A percentile compares a stretch with the other conserved stretches of the same genome.
Conservation (phyloP, 352 stramenopile genomes). For the Lagenidium sp. region DNA sequence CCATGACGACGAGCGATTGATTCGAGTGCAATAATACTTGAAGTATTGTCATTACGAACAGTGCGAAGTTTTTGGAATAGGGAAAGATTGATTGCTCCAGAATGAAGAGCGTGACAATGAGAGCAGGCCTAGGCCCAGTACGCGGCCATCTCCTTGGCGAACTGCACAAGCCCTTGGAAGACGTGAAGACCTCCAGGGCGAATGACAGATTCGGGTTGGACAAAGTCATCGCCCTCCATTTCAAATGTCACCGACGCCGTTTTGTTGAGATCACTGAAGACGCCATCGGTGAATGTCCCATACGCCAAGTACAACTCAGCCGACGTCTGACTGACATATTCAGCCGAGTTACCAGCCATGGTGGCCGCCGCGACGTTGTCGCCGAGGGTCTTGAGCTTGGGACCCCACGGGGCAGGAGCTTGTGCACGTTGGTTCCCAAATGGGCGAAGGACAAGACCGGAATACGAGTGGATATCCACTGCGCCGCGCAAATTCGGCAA, state of each 20-base stretch:
- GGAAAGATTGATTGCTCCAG: too few species aligned
- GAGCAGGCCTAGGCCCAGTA: too few species aligned
- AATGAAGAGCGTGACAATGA: too few species aligned
- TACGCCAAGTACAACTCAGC: slow-evolving; percentile 11
- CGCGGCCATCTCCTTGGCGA: neutral
- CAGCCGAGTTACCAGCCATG: neutral
- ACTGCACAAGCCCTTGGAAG: slow-evolving; percentile 6
- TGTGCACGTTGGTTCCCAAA: slow-evolving; percentile 1
- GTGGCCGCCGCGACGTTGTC: slow-evolving; percentile 5
- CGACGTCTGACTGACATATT: slow-evolving; percentile 3
- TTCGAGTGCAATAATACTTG: too few species aligned
- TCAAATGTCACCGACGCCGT: slow-evolving; percentile 9
- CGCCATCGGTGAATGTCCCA: slow-evolving; percentile 10
- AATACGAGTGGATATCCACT: slow-evolving; percentile 14
- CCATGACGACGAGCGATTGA: too few species aligned
- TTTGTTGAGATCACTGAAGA: slow-evolving; percentile 13
- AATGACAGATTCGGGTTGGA: neutral
- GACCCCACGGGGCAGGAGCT: slow-evolving; percentile 3
- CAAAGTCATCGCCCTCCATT: slow-evolving; percentile 10
- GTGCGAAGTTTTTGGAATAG: too few species aligned
- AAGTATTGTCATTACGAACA: too few species aligned
- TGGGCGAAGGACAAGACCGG: slow-evolving; percentile 6
- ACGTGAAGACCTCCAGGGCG: slow-evolving; percentile 6
- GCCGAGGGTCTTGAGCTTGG: slow-evolving; percentile 6
- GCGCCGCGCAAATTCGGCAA: slow-evolving; percentile 6